Conservation (phyloP, 129 eudicot species). For the Gnaphalium uliginosum region DNA sequence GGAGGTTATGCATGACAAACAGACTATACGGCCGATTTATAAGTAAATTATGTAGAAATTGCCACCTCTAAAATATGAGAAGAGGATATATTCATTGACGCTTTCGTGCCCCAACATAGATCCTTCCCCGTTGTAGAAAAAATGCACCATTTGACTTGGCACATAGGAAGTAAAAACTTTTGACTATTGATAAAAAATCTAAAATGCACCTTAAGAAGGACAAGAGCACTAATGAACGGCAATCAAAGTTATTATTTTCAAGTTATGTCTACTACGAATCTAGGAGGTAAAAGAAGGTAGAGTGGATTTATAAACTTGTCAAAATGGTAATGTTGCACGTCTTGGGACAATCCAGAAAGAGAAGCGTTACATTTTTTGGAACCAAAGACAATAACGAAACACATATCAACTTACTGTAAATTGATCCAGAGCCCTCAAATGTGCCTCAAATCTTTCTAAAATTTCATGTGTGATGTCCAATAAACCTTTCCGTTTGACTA, state of each 20-base stretch:
- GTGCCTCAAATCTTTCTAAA: constrained; percentile 95
- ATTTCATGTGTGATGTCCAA: constrained; percentile 82
- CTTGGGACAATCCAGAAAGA: not conserved
- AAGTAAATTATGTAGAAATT: no score
- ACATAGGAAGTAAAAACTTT: not conserved
- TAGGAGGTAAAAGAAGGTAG: not conserved
- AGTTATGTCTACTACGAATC: not conserved
- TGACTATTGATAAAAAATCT: not conserved
- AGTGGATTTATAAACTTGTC: not conserved
- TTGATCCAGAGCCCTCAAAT: constrained; percentile 74
- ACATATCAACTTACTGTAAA: constrained; percentile 58
- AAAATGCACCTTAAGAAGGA: not conserved
- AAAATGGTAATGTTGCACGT: not conserved
- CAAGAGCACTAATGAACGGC: not conserved
- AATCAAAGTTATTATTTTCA: constrained; percentile 1
- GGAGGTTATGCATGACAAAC: no score
- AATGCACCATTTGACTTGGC: not conserved
- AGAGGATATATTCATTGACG: no score
- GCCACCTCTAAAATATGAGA: no score
- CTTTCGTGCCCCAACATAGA: not conserved
- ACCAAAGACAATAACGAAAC: constrained; percentile 18
- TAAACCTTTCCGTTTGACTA: constrained; percentile 67
- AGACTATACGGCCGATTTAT: no score
- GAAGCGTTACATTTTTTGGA: not conserved
- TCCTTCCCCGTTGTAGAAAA: not conserved